Base-by-base conservation (phyloP, 1,284 basidiomycete genomes). In the Anthracocystis walkeri region DNA sequence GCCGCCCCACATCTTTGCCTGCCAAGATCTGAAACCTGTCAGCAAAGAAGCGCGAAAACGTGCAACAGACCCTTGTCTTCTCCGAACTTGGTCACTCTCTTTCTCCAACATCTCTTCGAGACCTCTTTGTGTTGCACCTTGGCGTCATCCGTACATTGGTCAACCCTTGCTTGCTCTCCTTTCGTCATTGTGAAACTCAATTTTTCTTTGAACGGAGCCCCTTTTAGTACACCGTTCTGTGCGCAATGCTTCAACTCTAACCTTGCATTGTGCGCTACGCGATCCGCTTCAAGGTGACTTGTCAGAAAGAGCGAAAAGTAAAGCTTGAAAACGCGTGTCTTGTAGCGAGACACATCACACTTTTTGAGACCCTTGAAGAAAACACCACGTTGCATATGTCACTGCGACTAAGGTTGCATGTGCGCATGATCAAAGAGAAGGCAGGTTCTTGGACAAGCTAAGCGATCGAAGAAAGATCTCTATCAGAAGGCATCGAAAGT, bases 11-110 rank as follows among this genome's bases (percentile, higher is more conserved):
- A 33, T 38, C 35, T 14, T 29, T n/a, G 29, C 4, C 7, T n/a
- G 25, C 25, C 45, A 29, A 49, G 29, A 49, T 49, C 27, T 49
- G 46, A 31, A 27, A 49, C 27, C 48, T 49, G 48, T 49, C 48
- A 29, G 48, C 27, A 10, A 31, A 49, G 27, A 42, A 38, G 35
- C 41, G 14, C 3, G 4, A 42, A 42, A 49, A 48, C 45, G 45
- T 46, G 45, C 45, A 31, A 31, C 16, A 46, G 44, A 46, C 44
- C 44, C 44, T 46, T 25, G 23, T 23, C 21, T 25, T 2, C 31
- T n/a, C n/a, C n/a, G n/a, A 14, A 23, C 42, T 45, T 46, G 14
- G 45, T 27, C 25, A 46, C 16, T 46, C 21, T 29, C 27, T 29
- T 31, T 31, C 46, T 48, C 46, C 27, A 21, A 27, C 45, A 6